Evolutionary conservation across 192 early-diverging fungal species (phyloP).

Genomic region (Jimgerdemannia flammicorona): DNA sequence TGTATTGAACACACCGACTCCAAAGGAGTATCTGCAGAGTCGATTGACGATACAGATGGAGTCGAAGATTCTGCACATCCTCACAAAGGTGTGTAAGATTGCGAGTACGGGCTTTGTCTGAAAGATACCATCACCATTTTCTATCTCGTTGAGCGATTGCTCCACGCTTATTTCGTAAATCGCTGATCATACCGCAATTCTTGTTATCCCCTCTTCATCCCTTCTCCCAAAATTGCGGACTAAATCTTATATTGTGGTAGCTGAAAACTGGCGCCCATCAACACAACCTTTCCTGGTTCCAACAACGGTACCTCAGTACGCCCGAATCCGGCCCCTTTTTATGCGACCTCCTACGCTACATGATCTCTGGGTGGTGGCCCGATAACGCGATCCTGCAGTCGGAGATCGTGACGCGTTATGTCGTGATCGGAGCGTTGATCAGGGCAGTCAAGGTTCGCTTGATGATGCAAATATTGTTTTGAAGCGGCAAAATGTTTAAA

Average conservation of each 20-base stretch:
- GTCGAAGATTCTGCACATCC: constrained; percentile 55
- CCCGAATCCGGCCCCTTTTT: constrained; percentile 59
- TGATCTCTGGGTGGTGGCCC: constrained; percentile 70
- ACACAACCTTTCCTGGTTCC: constrained; percentile 65
- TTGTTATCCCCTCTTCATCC: not conserved
- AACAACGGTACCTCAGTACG: constrained; percentile 50
- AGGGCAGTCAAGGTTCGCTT: constrained; percentile 43
- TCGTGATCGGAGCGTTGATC: constrained; percentile 59
- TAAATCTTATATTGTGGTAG: constrained; percentile 7
- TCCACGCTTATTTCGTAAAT: not conserved
- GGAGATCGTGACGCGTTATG: constrained; percentile 68
- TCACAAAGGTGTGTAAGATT: constrained; percentile 45
- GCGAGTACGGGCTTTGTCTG: not conserved
- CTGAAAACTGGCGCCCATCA: constrained; percentile 42
- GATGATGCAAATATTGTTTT: not conserved
- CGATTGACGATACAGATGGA: constrained; percentile 71
- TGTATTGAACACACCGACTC: constrained; percentile 57
- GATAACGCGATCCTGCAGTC: constrained; percentile 66
- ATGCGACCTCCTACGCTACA: constrained; percentile 69
- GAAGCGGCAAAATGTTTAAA: too few relatives aligned
- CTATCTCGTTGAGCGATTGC: not conserved
- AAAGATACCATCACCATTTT: not conserved
- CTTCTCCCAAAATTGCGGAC: not conserved
- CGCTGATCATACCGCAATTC: not conserved
- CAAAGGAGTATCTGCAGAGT: constrained; percentile 51